Evolutionary conservation across 2,329 filamentous ascomycete genomes (phyloP), one percentile per base, ranked within the genome.

Genomic region (Phialemonium atrogriseum): DNA sequence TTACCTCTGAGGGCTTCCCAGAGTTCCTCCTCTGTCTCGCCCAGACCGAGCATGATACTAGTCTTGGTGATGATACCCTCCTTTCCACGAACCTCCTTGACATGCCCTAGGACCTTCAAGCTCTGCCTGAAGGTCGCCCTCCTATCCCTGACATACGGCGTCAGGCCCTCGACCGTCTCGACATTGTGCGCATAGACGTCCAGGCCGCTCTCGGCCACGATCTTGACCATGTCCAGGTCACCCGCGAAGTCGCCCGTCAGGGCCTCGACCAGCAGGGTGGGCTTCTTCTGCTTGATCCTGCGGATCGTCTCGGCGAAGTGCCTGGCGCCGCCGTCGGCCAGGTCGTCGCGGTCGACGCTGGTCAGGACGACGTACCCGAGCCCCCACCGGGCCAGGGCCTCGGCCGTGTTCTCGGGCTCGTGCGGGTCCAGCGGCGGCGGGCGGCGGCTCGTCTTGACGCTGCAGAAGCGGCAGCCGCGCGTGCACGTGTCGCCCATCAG

Each of bases 401-500:
- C 91, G 9, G 91, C 88, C 2, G 87, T 94, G 59, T 98, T 80
- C 67, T 98, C 91, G 1, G 91, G 91, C 62, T 98, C 91, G 58
- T 96, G 89, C 2, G 85, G 84, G 55, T 98, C 91, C 30, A 98
- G 71, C 9, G 91, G 84, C 24, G 80, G 62, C 10, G 86, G 79
- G 1, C 67, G 62, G 25, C 83, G 78, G 36, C 66, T 80, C 4
- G 91, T 98, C 70, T 96, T 96, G 32, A 98, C 91, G 43, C 81
- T 86, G 70, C 91, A 98, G 68, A 98, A 98, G 32, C 91, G 77
- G 60, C 91, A 98, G 12, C 89, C 91, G 38, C 91, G 75, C 12
- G 91, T 98, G 60, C 91, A 98, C 7, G 89, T 96, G 58, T 98
- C 91, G 42, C 91, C 91, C 88, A 96, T 96, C 28, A 98, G 66